phyloP scores from a whole-genome alignment of 192 early-diverging fungal genomes.

The Cladochytrium replicatum region DNA sequence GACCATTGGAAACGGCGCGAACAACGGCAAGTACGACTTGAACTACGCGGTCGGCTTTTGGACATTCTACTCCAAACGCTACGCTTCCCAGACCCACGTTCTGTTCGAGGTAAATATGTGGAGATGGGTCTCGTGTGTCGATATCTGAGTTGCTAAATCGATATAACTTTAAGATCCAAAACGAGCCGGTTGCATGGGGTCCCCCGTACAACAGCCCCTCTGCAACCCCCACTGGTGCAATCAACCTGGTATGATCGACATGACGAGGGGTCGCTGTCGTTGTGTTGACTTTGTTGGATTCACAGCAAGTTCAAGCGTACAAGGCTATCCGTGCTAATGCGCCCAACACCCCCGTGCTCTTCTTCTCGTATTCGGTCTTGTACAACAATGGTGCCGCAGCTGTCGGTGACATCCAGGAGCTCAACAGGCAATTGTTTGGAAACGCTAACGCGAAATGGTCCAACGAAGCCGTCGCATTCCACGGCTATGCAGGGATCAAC shows the following conservation, averaged over 20 bases:
- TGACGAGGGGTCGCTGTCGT: no score
- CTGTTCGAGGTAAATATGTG: conserved; percentile 1
- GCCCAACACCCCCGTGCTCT: background rate
- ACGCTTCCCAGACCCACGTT: conserved; percentile 6
- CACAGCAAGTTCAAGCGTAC: background rate
- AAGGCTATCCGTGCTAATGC: background rate
- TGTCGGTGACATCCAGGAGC: background rate
- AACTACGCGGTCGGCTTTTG: background rate
- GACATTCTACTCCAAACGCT: conserved; percentile 3
- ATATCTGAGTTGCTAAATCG: no score
- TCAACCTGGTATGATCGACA: no score
- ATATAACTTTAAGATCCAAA: conserved; percentile 4
- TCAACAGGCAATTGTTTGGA: background rate
- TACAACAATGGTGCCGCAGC: background rate
- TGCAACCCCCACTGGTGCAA: background rate
- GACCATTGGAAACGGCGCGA: conserved; percentile 1
- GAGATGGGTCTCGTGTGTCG: background rate
- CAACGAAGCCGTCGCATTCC: background rate
- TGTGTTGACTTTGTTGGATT: no score
- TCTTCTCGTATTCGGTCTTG: background rate
- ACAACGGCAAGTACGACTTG: conserved; percentile 5
- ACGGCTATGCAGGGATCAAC: background rate
- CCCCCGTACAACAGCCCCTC: conserved; percentile 2
- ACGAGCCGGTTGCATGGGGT: conserved; percentile 5
- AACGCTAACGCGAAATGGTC: background rate